phyloP scores from a whole-genome alignment of 2,329 filamentous ascomycete species.

The Penicillium capsulatum region DNA sequence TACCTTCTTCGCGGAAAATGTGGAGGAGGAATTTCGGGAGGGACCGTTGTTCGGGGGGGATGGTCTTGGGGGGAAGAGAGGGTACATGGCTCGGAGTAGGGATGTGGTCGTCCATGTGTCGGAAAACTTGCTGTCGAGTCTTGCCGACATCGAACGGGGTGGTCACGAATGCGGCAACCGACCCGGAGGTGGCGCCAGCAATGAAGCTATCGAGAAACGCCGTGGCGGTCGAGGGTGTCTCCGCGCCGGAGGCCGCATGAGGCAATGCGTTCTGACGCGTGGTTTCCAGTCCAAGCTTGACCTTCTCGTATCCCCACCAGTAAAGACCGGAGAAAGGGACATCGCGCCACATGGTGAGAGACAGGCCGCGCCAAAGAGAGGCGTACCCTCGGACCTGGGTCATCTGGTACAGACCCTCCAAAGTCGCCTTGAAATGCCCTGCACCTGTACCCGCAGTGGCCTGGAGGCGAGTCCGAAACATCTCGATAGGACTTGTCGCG shows the following conservation, averaged over 20 bases:
- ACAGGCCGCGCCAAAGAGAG: conserved; percentile 85
- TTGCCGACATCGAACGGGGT: conserved; percentile 98
- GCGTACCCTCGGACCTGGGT: conserved; percentile 70
- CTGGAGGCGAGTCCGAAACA: conserved; percentile 89
- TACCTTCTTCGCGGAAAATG: conserved; percentile 82
- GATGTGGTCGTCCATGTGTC: conserved; percentile 50
- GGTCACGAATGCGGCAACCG: conserved; percentile 79
- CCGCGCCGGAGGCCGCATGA: conserved; percentile 52
- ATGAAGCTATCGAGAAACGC: conserved; percentile 87
- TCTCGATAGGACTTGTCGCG: conserved; percentile 83
- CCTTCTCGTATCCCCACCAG: conserved; percentile 95
- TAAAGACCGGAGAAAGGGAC: conserved; percentile 96
- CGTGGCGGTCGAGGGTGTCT: conserved; percentile 48
- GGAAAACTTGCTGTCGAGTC: conserved; percentile 82
- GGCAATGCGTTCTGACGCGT: conserved; percentile 51
- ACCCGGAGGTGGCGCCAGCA: conserved; percentile 77
- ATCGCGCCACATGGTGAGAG: conserved; percentile 89
- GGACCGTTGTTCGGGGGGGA: conserved; percentile 64
- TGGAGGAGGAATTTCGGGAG: conserved; percentile 85
- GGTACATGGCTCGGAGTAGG: conserved; percentile 14
- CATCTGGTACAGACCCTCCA: conserved; percentile 73
- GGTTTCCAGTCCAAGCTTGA: conserved; percentile 67
- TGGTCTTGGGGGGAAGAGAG: conserved; percentile 12
- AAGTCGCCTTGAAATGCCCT: conserved; percentile 72
- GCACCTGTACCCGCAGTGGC: conserved; percentile 59